phyloP scores from a whole-genome alignment of 768 basidiomycete genomes.

The Lanmaoa rubissima region DNA sequence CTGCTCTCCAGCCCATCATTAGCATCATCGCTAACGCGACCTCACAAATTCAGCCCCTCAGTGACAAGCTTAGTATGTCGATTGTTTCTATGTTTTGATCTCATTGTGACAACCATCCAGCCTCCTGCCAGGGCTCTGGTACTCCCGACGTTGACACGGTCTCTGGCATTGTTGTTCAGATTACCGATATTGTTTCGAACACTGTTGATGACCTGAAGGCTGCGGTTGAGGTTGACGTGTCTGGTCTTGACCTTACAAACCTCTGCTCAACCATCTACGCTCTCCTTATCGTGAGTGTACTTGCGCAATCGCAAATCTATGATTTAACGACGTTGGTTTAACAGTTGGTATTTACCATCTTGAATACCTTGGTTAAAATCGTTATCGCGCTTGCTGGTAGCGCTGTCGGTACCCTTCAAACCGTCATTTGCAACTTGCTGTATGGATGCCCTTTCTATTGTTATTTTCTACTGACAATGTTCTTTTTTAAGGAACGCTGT shows the following conservation, averaged over 20 bases:
- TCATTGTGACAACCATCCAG: background rate
- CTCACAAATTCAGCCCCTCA: background rate
- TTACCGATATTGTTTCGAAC: background rate
- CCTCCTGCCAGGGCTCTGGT: background rate
- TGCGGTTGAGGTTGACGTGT: background rate
- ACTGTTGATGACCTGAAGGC: background rate
- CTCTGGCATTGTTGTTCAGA: background rate
- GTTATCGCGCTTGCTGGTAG: background rate
- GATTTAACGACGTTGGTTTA: background rate
- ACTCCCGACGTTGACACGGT: background rate
- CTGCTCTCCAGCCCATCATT: slow-evolving; percentile 5
- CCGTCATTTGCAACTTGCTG: background rate
- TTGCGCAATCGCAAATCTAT: too few species aligned
- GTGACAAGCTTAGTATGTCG: background rate
- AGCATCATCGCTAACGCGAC: background rate
- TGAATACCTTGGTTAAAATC: background rate
- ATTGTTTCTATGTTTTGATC: rapidly evolving
- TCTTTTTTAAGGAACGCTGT: background rate
- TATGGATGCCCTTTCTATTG: background rate
- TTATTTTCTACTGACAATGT: background rate
- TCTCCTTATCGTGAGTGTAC: slow-evolving; percentile 3
- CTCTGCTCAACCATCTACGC: background rate
- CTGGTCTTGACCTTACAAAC: background rate
- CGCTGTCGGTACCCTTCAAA: background rate
- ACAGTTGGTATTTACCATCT: background rate